These are phyloP conservation scores for Paraleonurus japonicus DNA, from an alignment of 257 asterid species.

Conservation along the genomic window DNA sequence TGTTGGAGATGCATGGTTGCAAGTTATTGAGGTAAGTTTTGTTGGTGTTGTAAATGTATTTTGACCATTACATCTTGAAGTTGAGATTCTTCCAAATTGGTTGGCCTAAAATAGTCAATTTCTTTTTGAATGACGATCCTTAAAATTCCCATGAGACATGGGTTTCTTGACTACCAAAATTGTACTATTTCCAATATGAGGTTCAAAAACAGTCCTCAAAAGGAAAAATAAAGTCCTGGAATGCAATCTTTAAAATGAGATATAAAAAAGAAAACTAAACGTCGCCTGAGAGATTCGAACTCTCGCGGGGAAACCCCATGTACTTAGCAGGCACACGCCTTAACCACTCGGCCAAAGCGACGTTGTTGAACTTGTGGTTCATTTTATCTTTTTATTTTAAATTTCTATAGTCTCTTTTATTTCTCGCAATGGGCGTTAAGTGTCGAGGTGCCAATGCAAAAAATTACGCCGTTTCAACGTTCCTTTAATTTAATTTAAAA, in stretches of 20 bases:
- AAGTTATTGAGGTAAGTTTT: slow-evolving; percentile 21
- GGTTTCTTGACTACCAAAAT: not conserved
- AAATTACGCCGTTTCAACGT: no score
- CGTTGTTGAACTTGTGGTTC: no score
- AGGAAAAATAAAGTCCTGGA: no score
- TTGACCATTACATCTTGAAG: slow-evolving; percentile 35
- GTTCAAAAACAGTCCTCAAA: not conserved
- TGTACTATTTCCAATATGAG: not conserved
- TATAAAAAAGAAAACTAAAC: no score
- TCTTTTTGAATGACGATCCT: slow-evolving; percentile 14
- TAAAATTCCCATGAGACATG: not conserved
- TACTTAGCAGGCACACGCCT: slow-evolving; percentile 79
- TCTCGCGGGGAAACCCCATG: slow-evolving; percentile 99
- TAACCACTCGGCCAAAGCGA: slow-evolving; percentile 85
- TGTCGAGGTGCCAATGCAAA: no score
- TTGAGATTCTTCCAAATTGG: slow-evolving; percentile 18
- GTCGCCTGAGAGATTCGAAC: slow-evolving; percentile 97
- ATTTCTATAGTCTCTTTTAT: no score
- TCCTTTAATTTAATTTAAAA: no score
- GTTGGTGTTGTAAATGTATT: slow-evolving; percentile 31
- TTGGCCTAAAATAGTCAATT: slow-evolving; percentile 23
- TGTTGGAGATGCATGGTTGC: slow-evolving; percentile 27
- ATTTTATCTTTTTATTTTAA: no score
- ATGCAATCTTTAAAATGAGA: no score
- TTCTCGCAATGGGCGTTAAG: no score